Evolutionary conservation across 2,329 filamentous ascomycete genomes (phyloP), one percentile per base, ranked within the genome.

Genomic region (Fusarium sp.): DNA sequence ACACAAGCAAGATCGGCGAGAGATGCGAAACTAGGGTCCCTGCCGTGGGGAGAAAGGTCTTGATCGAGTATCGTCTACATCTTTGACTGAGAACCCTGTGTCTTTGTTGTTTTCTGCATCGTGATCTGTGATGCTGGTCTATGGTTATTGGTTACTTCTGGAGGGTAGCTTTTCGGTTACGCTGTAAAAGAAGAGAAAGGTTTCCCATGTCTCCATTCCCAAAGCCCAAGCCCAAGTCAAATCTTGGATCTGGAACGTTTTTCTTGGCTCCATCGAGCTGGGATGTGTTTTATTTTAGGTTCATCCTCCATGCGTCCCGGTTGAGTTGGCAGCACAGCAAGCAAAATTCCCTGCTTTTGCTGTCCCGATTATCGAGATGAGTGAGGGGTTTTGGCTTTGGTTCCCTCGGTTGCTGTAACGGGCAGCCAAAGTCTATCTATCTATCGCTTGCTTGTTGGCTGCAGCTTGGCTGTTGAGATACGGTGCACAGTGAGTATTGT

Each of bases 61-160:
- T 60, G 45, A 38, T 49, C 23, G 69, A 60, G 69, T 71, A 71
- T 53, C 20, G 17, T 58, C 60, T 72, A 72, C 26, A 18, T 58
- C 60, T 69, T 23, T 59, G 56, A 32, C 65, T 42, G 45, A 40
- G 35, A 53, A 27, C 45, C 44, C 60, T 42, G 26, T 40, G 15
- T 32, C 46, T 33, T 14, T 32, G 45, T 38, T 59, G 50, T 45
- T 66, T 49, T 20, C 61, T 50, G 40, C 69, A 71, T 66, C 69
- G 58, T 48, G 68, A 71, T 71, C 68, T 65, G 45, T 18, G 45
- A 64, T 61, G 44, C 55, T 50, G 54, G 46, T 50, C 50, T n/a
- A 9, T 32, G 12, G 46, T 26, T 30, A 71, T 71, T 71, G 69
- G 68, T 15, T 33, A 41, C 50, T 61, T 15, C 38, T 55, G 42